A percentile compares a stretch with the other conserved stretches of the same genome.
Evolutionary conservation across 1,139 yeast species (phyloP).

Genomic region (Yamadazyma friedrichii): DNA sequence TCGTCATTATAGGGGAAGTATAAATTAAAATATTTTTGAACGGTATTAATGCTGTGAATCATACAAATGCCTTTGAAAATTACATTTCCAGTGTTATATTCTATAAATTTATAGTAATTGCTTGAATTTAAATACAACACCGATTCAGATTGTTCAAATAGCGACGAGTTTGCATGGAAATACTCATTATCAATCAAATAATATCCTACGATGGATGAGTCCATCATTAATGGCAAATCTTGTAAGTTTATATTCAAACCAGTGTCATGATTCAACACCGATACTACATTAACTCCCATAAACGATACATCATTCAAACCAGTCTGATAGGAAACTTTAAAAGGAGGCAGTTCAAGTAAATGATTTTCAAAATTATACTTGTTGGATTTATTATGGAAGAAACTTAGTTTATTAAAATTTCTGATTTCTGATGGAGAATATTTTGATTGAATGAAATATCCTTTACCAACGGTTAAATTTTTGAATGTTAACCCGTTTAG

Average conservation of each 20-base stretch:
- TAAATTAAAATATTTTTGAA: slow-evolving; percentile 44
- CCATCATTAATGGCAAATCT: slow-evolving; percentile 47
- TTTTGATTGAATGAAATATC: slow-evolving; percentile 29
- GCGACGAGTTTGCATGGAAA: slow-evolving; percentile 10
- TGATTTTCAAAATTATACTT: slow-evolving; percentile 50
- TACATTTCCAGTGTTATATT: slow-evolving; percentile 13
- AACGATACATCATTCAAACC: slow-evolving; percentile 16
- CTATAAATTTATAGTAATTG: slow-evolving; percentile 16
- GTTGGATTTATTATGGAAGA: slow-evolving; percentile 45
- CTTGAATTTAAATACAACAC: slow-evolving; percentile 22
- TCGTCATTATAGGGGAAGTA: slow-evolving; percentile 48
- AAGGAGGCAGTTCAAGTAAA: slow-evolving; percentile 47
- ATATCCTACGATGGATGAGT: slow-evolving; percentile 54
- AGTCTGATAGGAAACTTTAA: slow-evolving; percentile 43
- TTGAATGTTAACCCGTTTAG: slow-evolving; percentile 22
- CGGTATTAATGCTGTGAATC: slow-evolving; percentile 60
- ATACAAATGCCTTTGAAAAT: slow-evolving; percentile 45
- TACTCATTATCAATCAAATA: slow-evolving; percentile 29
- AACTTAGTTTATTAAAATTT: slow-evolving; percentile 47
- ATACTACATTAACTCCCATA: slow-evolving; percentile 36
- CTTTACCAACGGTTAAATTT: slow-evolving; percentile 23
- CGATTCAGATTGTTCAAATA: slow-evolving; percentile 6
- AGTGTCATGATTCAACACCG: slow-evolving; percentile 34
- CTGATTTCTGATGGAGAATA: slow-evolving; percentile 55
- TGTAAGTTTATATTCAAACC: slow-evolving; percentile 24